phyloP scores from a whole-genome alignment of 2,329 filamentous ascomycete genomes.

The Amauroascus niger region DNA sequence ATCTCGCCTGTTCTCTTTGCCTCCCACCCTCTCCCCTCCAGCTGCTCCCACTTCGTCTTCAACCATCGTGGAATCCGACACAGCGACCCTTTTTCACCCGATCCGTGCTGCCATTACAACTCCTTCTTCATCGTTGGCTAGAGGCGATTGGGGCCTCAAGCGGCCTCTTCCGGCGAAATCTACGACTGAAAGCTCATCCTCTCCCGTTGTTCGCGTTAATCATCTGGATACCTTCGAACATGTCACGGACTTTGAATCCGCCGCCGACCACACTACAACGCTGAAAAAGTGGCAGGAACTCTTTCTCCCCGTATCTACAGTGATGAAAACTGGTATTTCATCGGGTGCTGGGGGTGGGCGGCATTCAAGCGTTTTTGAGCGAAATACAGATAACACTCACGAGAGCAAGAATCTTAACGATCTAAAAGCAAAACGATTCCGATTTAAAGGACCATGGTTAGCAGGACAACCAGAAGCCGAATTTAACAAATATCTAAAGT shows the following conservation, averaged over 20 bases:
- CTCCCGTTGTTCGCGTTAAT: slow-evolving; percentile 66
- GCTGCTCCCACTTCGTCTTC: slow-evolving; percentile 41
- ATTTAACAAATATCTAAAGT: slow-evolving; percentile 44
- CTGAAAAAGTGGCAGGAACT: slow-evolving; percentile 81
- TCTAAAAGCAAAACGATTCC: slow-evolving; percentile 41
- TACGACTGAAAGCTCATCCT: slow-evolving; percentile 57
- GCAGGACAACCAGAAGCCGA: slow-evolving; percentile 47
- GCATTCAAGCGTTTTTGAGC: slow-evolving; percentile 26
- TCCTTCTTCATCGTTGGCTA: slow-evolving; percentile 58
- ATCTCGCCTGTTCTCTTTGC: slow-evolving; percentile 83
- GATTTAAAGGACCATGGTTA: slow-evolving; percentile 51
- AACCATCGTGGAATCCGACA: slow-evolving; percentile 49
- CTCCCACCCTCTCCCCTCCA: slow-evolving; percentile 60
- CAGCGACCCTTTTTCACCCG: slow-evolving; percentile 68
- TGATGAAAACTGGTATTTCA: slow-evolving; percentile 18
- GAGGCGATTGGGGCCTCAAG: slow-evolving; percentile 91
- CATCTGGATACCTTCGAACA: slow-evolving; percentile 77
- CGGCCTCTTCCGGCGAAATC: slow-evolving; percentile 67
- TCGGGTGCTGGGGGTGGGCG: slow-evolving; percentile 10
- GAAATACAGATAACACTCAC: slow-evolving; percentile 16
- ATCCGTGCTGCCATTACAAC: slow-evolving; percentile 74
- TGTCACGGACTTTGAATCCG: slow-evolving; percentile 78
- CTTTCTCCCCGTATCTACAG: slow-evolving; percentile 57
- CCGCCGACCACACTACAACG: slow-evolving; percentile 69
- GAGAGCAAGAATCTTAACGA: slow-evolving; percentile 19